A percentile compares a stretch with the other conserved stretches of the same genome.
These are phyloP conservation scores for Pythium aristosporum DNA, from an alignment of 352 stramenopile genomes.

Conservation along the genomic window DNA sequence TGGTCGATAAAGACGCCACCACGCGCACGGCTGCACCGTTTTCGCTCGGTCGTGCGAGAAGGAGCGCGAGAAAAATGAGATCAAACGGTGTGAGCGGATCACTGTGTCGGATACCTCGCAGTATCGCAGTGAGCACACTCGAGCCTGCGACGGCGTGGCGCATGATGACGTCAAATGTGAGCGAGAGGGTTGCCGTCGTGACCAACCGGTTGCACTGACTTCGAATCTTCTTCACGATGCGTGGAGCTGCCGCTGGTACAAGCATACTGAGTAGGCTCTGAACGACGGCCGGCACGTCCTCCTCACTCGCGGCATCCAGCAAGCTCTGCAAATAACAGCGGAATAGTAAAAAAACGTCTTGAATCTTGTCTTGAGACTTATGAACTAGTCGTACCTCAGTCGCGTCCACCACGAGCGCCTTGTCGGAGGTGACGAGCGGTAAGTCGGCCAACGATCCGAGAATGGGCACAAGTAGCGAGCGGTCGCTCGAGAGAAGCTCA, in stretches of 20 bases:
- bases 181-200: constrained; percentile 45
- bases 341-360: not conserved
- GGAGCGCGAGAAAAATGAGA: constrained; percentile 53
- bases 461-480: constrained; percentile 74
- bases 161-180: constrained; percentile 68
- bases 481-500: constrained; percentile 73
- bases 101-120: constrained; percentile 42
- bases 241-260: constrained; percentile 41
- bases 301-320: constrained; percentile 69
- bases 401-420: constrained; percentile 59
- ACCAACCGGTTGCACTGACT: constrained; percentile 59
- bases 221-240: constrained; percentile 55
- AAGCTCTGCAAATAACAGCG: constrained; percentile 35
- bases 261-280: constrained; percentile 78
- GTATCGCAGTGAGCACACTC: constrained; percentile 40
- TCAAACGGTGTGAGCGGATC: constrained; percentile 60
- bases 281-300: constrained; percentile 77
- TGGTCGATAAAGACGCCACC: constrained; percentile 7
- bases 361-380: not conserved
- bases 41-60: constrained; percentile 62
- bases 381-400: constrained; percentile 42
- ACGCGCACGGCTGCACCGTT: constrained; percentile 32
- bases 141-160: constrained; percentile 60
- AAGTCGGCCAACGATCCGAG: constrained; percentile 77
- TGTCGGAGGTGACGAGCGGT: constrained; percentile 58